These are phyloP conservation scores for Tylopilus vinaceipallidus DNA, from an alignment of 768 basidiomycete species.

Conservation along the genomic window DNA sequence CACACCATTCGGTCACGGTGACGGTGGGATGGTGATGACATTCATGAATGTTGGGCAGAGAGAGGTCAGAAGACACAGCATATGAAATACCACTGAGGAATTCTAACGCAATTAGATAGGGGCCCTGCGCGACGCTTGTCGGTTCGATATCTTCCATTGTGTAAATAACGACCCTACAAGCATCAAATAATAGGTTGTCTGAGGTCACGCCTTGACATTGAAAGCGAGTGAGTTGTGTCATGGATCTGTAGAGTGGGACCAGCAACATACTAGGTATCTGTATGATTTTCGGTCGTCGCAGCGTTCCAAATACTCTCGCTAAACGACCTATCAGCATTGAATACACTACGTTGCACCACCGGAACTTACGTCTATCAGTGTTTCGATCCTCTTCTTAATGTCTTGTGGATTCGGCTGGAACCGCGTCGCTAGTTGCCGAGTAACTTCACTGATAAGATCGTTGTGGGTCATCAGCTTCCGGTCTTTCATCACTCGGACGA, in stretches of 20 bases:
- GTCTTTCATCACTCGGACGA: constrained; percentile 97
- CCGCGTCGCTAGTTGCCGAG: constrained; percentile 75
- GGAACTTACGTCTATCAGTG: constrained; percentile 79
- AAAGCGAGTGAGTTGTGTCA: constrained; percentile 2
- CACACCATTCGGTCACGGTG: too few relatives aligned
- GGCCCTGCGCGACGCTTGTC: too few relatives aligned
- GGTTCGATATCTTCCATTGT: not conserved
- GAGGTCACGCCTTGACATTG: constrained; percentile 24
- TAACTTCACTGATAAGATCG: constrained; percentile 88
- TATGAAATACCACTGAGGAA: too few relatives aligned
- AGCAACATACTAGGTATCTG: constrained; percentile 59
- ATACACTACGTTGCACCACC: not conserved
- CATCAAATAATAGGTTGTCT: not conserved
- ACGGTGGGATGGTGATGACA: too few relatives aligned
- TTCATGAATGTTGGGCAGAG: too few relatives aligned
- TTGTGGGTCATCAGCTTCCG: constrained; percentile 86
- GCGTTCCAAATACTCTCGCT: constrained; percentile 95
- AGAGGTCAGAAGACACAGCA: too few relatives aligned
- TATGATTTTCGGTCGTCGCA: constrained; percentile 87
- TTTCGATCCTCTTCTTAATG: constrained; percentile 94
- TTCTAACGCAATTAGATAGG: too few relatives aligned
- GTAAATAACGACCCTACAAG: not conserved
- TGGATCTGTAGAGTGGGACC: not conserved
- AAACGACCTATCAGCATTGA: not conserved
- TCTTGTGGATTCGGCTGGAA: constrained; percentile 83